Evolutionary conservation across 148 eudicot species (phyloP), one percentile per base, ranked within the genome.

Genomic region (Diospyros kaki): DNA sequence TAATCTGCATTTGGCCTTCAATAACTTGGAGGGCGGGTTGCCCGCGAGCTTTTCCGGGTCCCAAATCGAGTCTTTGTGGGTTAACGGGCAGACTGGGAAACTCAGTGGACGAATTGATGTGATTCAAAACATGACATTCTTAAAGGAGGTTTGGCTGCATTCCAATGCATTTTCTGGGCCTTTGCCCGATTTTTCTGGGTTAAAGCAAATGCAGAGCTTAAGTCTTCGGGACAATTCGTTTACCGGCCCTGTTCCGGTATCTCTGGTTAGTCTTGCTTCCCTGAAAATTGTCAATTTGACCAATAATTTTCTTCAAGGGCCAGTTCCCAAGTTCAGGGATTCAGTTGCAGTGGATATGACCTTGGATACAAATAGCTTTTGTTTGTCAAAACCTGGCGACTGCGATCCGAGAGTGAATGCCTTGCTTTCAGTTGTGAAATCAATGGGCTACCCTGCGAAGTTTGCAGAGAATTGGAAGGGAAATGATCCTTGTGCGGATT

Each of bases 131-230:
- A 94, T 94, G 98, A 94, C 97, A 52, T 77, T 77, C 46, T 83
- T 94, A 90, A 88, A 78, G 73, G 96, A 94, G 82, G 78, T 85
- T 72, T 94, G 98, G 98, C 79, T 94, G 81, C 98, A 94, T 73
- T 74, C 81, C 8, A 94, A 94, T 79, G 78, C 84, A 9, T 89
- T 94, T 84, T 85, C 93, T 15, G 98, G 98, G 18, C 92, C 95
- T 11, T 89, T 94, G 75, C 98, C 98, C 3, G 92, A 92, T 73
- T 87, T 94, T 80, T 87, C 97, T 1, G 90, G 89, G 5, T 80
- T 94, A 69, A 79, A 66, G 46, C 85, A 71, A 41, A 81, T 94
- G 66, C 83, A 89, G 70, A 74, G 50, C 8, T 82, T 94, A 86
- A 92, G 87, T 79, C 71, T 86, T 66, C 83, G 98, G 13, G 97